Evolutionary conservation across 2,329 filamentous ascomycete genomes (phyloP).

Genomic region (Alternaria ventricosa): DNA sequence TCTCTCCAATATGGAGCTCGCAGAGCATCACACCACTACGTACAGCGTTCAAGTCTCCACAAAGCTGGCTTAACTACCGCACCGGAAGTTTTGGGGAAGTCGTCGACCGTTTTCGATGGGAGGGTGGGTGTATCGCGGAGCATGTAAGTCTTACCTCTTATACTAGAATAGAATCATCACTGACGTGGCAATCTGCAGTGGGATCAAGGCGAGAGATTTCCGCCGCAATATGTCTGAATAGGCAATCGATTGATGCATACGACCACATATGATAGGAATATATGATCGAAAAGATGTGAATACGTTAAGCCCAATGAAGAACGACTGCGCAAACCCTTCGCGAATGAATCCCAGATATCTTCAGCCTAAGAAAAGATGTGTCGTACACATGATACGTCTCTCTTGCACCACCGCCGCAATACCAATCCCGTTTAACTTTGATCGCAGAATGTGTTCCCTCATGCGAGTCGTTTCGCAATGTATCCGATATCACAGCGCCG

Average conservation of each 20-base stretch:
- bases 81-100: conserved; percentile 27
- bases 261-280: background rate
- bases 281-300: background rate
- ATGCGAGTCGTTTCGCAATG: background rate
- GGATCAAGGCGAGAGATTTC: conserved; percentile 35
- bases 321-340: background rate
- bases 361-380: background rate
- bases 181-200: conserved; percentile 20
- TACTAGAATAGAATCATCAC: background rate
- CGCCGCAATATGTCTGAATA: background rate
- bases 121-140: conserved; percentile 41
- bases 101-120: conserved; percentile 41
- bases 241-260: background rate
- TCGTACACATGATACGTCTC: background rate
- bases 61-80: conserved; percentile 39
- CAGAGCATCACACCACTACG: conserved; percentile 32
- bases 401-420: background rate
- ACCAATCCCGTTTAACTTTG: background rate
- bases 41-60: conserved; percentile 26
- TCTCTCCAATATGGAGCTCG: conserved; percentile 31
- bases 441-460: background rate
- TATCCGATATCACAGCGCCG: background rate
- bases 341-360: background rate
- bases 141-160: conserved; percentile 29
- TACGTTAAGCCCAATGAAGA: background rate